phyloP scores from a whole-genome alignment of 176 grass and related monocot species.

The Dactylis glomerata region DNA sequence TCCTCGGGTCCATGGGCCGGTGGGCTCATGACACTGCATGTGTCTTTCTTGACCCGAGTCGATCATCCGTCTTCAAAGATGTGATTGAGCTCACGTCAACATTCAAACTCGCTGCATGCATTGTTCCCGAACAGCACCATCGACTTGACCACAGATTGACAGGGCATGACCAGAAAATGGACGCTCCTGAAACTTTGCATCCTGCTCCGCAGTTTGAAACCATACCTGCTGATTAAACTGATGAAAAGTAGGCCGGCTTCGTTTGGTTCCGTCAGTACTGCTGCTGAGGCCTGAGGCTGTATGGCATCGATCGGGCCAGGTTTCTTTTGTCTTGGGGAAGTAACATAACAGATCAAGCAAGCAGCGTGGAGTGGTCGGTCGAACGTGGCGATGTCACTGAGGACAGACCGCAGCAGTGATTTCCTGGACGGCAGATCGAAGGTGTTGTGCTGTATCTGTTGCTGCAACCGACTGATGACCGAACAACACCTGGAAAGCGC shows the following conservation, averaged over 20 bases:
- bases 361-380: conserved; percentile 20
- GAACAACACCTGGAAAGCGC: conserved; percentile 23
- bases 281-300: background rate
- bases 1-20: too few relatives aligned
- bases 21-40: too few relatives aligned
- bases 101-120: background rate
- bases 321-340: background rate
- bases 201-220: background rate
- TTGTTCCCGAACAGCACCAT: background rate
- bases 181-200: background rate
- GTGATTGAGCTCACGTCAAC: background rate
- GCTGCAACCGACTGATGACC: conserved; percentile 37
- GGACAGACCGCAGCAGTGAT: conserved; percentile 8
- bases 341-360: conserved; percentile 21
- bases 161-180: background rate
- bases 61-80: background rate
- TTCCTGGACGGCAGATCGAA: background rate
- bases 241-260: background rate
- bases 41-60: background rate
- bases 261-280: background rate
- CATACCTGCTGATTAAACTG: background rate
- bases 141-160: background rate
- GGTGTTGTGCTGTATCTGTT: conserved; percentile 23
- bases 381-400: background rate
- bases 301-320: background rate